These are phyloP conservation scores for Sclerotinia glacialis DNA, from an alignment of 2,329 filamentous ascomycete genomes.

Conservation along the genomic window DNA sequence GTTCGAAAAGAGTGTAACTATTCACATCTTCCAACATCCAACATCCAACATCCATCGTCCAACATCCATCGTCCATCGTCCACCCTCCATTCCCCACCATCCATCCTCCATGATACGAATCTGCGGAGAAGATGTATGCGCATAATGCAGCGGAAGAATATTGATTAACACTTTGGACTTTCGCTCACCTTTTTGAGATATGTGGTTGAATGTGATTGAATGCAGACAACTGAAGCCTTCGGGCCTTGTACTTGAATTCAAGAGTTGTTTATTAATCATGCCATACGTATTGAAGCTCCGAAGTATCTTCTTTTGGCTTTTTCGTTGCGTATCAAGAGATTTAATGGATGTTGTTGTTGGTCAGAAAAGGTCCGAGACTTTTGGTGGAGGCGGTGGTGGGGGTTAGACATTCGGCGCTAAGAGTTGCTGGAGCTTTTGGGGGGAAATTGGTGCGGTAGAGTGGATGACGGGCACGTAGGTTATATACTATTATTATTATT, in stretches of 20 bases:
- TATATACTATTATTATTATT: too few species aligned
- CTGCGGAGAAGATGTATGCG: too few species aligned
- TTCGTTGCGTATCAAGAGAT: background rate
- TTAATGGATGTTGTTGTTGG: background rate
- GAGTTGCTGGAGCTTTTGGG: background rate
- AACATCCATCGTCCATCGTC: too few species aligned
- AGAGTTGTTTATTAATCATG: background rate
- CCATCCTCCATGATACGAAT: too few species aligned
- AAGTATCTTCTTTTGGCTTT: background rate
- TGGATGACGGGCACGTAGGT: too few species aligned
- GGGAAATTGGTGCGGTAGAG: background rate
- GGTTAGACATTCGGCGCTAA: background rate
- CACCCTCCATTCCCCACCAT: too few species aligned
- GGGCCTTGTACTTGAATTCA: too few species aligned
- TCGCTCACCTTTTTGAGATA: slow-evolving; percentile 1
- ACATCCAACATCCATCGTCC: too few species aligned
- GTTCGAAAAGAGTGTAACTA: background rate
- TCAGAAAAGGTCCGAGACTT: background rate
- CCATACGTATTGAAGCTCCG: background rate
- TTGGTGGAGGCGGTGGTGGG: background rate
- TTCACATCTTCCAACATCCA: background rate
- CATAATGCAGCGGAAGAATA: background rate
- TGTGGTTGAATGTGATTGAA: slow-evolving; percentile 12
- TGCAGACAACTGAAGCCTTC: too few species aligned
- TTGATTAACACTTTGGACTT: background rate